phyloP scores from a whole-genome alignment of 1,284 basidiomycete genomes.

The Prillingera fragicola region DNA sequence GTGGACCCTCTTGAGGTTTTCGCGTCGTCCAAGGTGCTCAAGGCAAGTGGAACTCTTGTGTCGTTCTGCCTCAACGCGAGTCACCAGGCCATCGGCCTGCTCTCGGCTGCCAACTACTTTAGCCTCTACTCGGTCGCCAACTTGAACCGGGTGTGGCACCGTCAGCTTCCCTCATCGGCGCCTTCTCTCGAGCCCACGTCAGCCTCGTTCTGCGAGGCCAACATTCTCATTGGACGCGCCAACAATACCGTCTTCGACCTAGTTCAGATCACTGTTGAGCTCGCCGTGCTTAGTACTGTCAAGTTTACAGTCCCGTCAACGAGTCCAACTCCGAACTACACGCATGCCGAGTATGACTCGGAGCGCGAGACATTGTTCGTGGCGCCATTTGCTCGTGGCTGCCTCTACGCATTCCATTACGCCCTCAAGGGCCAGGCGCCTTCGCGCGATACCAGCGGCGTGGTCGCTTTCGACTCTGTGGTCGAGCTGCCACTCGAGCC shows the following conservation, averaged over 20 bases:
- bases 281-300: constrained; percentile 35
- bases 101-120: constrained; percentile 28
- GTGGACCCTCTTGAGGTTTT: constrained; percentile 12
- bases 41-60: constrained; percentile 29
- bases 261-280: constrained; percentile 36
- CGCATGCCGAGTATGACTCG: constrained; percentile 35
- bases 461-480: constrained; percentile 25
- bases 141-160: constrained; percentile 36
- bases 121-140: constrained; percentile 32
- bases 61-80: constrained; percentile 38
- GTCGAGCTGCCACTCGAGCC: constrained; percentile 33
- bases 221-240: constrained; percentile 34
- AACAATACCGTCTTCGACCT: constrained; percentile 38
- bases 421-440: constrained; percentile 36
- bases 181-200: constrained; percentile 20
- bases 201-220: constrained; percentile 37
- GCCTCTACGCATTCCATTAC: constrained; percentile 35
- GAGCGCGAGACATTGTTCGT: constrained; percentile 28
- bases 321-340: constrained; percentile 18
- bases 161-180: constrained; percentile 28
- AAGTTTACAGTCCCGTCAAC: constrained; percentile 25
- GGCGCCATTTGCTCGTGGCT: constrained; percentile 27
- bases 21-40: constrained; percentile 23
- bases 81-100: constrained; percentile 36
- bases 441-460: constrained; percentile 15